A percentile compares a stretch with the other conserved stretches of the same genome.
Conservation (phyloP, 2,329 filamentous ascomycete species). For the Stromatinia cepivora region DNA sequence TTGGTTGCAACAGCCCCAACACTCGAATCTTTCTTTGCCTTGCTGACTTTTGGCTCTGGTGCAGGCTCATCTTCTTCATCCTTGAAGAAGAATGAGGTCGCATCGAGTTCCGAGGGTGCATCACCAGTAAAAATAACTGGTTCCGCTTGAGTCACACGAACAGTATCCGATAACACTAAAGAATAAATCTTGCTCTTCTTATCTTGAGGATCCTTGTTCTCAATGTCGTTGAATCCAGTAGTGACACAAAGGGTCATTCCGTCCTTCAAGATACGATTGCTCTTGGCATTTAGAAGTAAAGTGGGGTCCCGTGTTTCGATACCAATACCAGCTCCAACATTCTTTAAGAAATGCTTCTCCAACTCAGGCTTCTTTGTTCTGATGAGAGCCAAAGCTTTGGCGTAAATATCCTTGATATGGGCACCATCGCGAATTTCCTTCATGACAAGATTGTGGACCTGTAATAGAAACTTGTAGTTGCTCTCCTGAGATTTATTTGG, state of each 20-base stretch:
- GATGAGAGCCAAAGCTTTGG: slow-evolving; percentile 77
- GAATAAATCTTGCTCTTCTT: slow-evolving; percentile 89
- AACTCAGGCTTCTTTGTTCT: slow-evolving; percentile 91
- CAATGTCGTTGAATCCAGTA: slow-evolving; percentile 85
- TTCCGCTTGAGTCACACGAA: slow-evolving; percentile 79
- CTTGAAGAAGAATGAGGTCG: slow-evolving; percentile 98
- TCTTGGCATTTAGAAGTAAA: slow-evolving; percentile 84
- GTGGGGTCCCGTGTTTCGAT: slow-evolving; percentile 87
- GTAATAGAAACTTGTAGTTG: slow-evolving; percentile 86
- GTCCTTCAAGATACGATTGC: slow-evolving; percentile 78
- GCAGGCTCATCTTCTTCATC: slow-evolving; percentile 71
- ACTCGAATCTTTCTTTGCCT: slow-evolving; percentile 80
- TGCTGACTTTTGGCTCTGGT: slow-evolving; percentile 80
- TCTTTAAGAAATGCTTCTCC: slow-evolving; percentile 92
- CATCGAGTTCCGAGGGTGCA: slow-evolving; percentile 86
- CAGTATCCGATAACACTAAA: slow-evolving; percentile 86
- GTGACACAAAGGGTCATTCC: slow-evolving; percentile 95
- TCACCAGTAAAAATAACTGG: slow-evolving; percentile 91
- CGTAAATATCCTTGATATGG: slow-evolving; percentile 84
- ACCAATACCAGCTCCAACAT: slow-evolving; percentile 87
- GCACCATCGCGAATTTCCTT: slow-evolving; percentile 89
- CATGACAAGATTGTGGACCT: slow-evolving; percentile 84
- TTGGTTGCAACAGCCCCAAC: slow-evolving; percentile 88
- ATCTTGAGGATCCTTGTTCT: slow-evolving; percentile 83
- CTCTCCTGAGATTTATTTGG: slow-evolving; percentile 94